Evolutionary conservation across 805 yeast species (phyloP).

Genomic region (Candida khao-thaluensis): DNA sequence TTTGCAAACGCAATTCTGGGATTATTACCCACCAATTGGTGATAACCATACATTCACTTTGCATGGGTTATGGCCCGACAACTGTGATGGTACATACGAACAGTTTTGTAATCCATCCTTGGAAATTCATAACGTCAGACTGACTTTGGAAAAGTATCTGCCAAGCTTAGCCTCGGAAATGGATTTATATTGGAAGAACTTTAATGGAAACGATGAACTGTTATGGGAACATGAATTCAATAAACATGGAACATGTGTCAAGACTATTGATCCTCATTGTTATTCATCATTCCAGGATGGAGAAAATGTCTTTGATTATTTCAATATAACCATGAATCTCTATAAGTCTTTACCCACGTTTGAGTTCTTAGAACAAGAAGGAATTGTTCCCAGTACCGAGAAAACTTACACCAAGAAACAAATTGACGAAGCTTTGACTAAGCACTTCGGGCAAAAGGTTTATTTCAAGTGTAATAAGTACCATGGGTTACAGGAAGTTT

Average conservation of each 20-base stretch:
- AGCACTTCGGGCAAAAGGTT: slow-evolving; percentile 32
- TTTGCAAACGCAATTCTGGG: slow-evolving; percentile 43
- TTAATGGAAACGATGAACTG: slow-evolving; percentile 52
- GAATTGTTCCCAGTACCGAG: slow-evolving; percentile 35
- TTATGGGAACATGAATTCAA: slow-evolving; percentile 46
- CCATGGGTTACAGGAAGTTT: slow-evolving; percentile 56
- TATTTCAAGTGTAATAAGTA: slow-evolving; percentile 35
- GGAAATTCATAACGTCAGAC: slow-evolving; percentile 27
- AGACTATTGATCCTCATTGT: slow-evolving; percentile 36
- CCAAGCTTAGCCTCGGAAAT: slow-evolving; percentile 27
- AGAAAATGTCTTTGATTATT: slow-evolving; percentile 29
- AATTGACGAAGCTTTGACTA: slow-evolving; percentile 31
- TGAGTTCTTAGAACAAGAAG: slow-evolving; percentile 32
- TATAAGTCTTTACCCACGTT: slow-evolving; percentile 36
- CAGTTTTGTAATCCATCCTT: slow-evolving; percentile 35
- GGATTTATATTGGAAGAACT: slow-evolving; percentile 37
- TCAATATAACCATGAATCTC: slow-evolving; percentile 29
- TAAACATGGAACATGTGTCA: slow-evolving; percentile 45
- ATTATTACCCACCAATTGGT: slow-evolving; percentile 29
- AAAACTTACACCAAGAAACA: slow-evolving; percentile 33
- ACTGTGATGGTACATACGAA: slow-evolving; percentile 39
- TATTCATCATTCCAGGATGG: slow-evolving; percentile 20
- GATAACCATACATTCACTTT: slow-evolving; percentile 38
- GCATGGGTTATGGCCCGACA: slow-evolving; percentile 47
- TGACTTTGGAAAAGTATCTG: slow-evolving; percentile 15